A percentile compares a stretch with the other conserved stretches of the same genome.
Evolutionary conservation across 805 yeast species (phyloP).

Genomic region (Kodamaea lidongshanica): DNA sequence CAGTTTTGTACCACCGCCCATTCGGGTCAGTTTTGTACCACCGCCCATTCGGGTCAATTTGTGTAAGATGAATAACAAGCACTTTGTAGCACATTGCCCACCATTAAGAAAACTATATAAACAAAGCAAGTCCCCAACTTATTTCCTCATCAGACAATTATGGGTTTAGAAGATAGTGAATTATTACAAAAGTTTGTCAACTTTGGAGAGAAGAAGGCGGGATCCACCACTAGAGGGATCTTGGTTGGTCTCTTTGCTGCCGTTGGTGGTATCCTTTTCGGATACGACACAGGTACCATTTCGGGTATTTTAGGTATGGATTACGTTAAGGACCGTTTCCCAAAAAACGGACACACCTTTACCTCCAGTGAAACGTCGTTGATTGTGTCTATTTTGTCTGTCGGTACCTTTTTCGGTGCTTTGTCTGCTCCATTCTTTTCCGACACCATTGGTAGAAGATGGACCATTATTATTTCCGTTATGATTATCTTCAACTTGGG

Average conservation of each 20-base stretch:
- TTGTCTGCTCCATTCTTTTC: slow-evolving; percentile 31
- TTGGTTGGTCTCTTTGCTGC: slow-evolving; percentile 37
- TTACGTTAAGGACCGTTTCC: slow-evolving; percentile 26
- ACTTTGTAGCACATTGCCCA: too few relatives aligned
- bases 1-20: too few relatives aligned
- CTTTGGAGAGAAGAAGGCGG: slow-evolving; percentile 43
- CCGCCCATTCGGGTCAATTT: too few relatives aligned
- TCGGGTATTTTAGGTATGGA: slow-evolving; percentile 38
- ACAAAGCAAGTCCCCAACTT: background rate
- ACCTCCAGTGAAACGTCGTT: slow-evolving; percentile 19
- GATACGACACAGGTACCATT: slow-evolving; percentile 40
- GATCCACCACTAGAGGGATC: slow-evolving; percentile 37
- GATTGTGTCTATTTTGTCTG: slow-evolving; percentile 30
- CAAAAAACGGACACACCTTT: slow-evolving; percentile 12
- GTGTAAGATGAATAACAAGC: too few relatives aligned
- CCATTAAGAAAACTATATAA: slow-evolving; percentile 4
- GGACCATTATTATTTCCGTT: slow-evolving; percentile 29
- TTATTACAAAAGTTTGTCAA: slow-evolving; percentile 31
- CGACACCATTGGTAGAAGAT: slow-evolving; percentile 35
- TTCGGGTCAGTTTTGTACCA: too few relatives aligned
- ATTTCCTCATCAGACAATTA: slow-evolving; percentile 11
- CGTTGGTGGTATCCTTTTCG: slow-evolving; percentile 37
- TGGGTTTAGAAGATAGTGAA: slow-evolving; percentile 36
- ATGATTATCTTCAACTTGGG: slow-evolving; percentile 33
- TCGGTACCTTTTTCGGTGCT: slow-evolving; percentile 39